Conservation (phyloP, 495 filamentous ascomycete species). For the Neurospora sp. region DNA sequence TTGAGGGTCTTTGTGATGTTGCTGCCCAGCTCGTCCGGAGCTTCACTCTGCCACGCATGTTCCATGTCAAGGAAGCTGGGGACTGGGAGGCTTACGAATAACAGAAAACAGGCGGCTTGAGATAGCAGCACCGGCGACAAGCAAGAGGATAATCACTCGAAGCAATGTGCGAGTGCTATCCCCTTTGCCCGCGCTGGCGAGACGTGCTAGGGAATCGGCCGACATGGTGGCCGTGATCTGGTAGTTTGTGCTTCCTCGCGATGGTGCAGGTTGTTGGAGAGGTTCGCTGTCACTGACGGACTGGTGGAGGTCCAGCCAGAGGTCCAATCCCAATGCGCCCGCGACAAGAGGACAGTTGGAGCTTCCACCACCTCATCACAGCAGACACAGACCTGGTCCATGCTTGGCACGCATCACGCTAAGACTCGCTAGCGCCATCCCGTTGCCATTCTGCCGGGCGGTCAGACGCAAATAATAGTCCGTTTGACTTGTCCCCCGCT, state of each 20-base stretch:
- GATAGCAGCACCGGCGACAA: conserved; percentile 87
- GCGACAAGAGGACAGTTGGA: conserved; percentile 32
- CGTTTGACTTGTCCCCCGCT: not conserved
- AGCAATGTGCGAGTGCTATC: conserved; percentile 75
- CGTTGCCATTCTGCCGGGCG: conserved; percentile 12
- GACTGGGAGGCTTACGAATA: conserved; percentile 59
- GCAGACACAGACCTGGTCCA: not conserved
- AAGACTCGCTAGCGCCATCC: conserved; percentile 8
- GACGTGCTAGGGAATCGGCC: conserved; percentile 25
- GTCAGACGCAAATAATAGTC: not conserved
- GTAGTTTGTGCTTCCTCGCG: conserved; percentile 23
- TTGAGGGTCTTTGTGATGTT: not conserved
- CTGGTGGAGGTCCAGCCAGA: not conserved
- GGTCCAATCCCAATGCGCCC: not conserved
- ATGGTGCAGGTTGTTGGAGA: conserved; percentile 13
- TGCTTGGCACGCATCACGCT: conserved; percentile 17
- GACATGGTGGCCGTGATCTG: conserved; percentile 26
- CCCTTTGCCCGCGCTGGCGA: conserved; percentile 36
- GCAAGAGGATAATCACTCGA: conserved; percentile 81
- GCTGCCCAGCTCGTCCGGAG: conserved; percentile 1
- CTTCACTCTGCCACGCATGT: not conserved
- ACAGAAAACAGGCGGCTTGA: conserved; percentile 96
- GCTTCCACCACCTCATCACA: conserved; percentile 18
- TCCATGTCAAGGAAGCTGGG: conserved; percentile 1
- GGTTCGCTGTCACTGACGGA: conserved; percentile 1